Percentiles rank a stretch among this genome's conserved stretches.
Conservation (phyloP, 2,329 filamentous ascomycete species). For the Pseudopyricularia cyperi region DNA sequence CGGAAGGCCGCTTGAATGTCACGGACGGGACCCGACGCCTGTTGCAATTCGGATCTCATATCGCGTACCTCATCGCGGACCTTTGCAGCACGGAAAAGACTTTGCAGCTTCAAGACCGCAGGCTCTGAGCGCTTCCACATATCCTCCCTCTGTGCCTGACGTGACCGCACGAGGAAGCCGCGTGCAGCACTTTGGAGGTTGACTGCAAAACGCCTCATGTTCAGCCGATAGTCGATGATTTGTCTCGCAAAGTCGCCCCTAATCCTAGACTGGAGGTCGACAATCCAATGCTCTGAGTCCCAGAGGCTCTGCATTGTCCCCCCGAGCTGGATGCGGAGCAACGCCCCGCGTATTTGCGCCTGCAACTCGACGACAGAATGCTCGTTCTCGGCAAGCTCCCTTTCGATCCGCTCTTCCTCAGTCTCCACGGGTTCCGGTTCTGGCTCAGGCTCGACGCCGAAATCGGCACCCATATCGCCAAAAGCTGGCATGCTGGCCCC, state of each 20-base stretch:
- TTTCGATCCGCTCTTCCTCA: conserved; percentile 76
- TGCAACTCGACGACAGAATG: conserved; percentile 65
- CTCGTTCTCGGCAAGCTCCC: conserved; percentile 71
- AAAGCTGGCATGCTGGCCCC: conserved; percentile 96
- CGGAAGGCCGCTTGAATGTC: conserved; percentile 54
- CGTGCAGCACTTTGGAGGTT: conserved; percentile 68
- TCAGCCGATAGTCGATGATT: conserved; percentile 65
- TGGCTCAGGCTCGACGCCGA: conserved; percentile 63
- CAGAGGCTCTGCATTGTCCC: conserved; percentile 79
- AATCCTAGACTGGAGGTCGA: conserved; percentile 76
- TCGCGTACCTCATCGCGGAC: conserved; percentile 44
- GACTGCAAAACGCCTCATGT: conserved; percentile 71
- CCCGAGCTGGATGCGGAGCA: conserved; percentile 65
- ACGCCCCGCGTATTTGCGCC: conserved; percentile 69
- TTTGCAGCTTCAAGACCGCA: conserved; percentile 70
- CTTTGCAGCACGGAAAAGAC: conserved; percentile 59
- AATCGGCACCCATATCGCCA: conserved; percentile 91
- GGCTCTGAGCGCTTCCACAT: conserved; percentile 59
- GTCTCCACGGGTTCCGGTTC: conserved; percentile 74
- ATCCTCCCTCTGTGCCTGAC: conserved; percentile 47
- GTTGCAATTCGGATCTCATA: conserved; percentile 44
- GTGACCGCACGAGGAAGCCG: conserved; percentile 58
- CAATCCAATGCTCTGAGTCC: conserved; percentile 66
- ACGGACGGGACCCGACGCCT: conserved; percentile 49
- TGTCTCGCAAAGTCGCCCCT: conserved; percentile 81